Evolutionary conservation across 1,284 basidiomycete genomes (phyloP).

Genomic region (Fistulina hepatica): DNA sequence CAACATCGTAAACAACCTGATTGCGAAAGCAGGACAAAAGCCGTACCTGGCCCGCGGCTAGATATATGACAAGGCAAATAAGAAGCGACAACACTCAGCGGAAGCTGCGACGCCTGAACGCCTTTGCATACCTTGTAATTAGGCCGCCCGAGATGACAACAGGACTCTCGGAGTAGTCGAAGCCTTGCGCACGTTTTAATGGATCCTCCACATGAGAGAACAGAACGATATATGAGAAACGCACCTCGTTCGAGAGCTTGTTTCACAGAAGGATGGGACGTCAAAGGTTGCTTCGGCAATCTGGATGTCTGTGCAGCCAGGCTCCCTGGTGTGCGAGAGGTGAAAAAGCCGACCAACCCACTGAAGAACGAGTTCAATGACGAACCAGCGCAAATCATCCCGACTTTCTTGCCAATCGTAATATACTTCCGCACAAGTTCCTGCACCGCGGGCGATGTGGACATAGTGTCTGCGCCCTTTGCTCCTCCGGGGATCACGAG

Average conservation of each 20-base stretch:
- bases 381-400: conserved; percentile 76
- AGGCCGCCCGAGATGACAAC: conserved; percentile 71
- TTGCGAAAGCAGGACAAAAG: neutral
- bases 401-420: conserved; percentile 51
- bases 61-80: neutral
- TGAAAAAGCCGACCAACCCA: neutral
- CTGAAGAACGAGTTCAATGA: neutral
- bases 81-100: neutral
- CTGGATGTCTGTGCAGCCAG: conserved; percentile 57
- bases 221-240: conserved; percentile 10
- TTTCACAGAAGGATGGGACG: conserved; percentile 74
- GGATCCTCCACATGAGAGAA: neutral
- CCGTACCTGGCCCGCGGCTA: conserved; percentile 69
- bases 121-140: conserved; percentile 55
- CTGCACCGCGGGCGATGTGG: conserved; percentile 49
- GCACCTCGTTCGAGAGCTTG: conserved; percentile 46
- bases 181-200: conserved; percentile 34
- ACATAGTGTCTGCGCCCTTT: conserved; percentile 69
- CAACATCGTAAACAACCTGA: too few species aligned
- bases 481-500: conserved; percentile 75
- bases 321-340: conserved; percentile 35
- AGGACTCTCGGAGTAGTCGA: conserved; percentile 66
- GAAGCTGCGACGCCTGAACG: neutral
- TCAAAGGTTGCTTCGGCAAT: conserved; percentile 55
- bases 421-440: conserved; percentile 54